Percentiles rank a stretch among this genome's conserved stretches.
Evolutionary conservation across 176 grass and related monocot species (phyloP).

Genomic region (Alopecurus myosuroides): DNA sequence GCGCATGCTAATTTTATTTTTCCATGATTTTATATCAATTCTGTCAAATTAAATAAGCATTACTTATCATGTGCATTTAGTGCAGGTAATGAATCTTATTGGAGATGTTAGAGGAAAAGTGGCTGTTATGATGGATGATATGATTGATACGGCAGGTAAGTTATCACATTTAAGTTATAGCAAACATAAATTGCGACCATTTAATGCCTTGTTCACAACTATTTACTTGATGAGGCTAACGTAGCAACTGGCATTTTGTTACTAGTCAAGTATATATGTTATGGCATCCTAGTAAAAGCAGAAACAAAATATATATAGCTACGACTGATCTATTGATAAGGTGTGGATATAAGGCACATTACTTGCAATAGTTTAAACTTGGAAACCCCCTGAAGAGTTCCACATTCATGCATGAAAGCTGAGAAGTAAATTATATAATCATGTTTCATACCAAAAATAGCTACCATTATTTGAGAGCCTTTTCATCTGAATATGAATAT

Average conservation of each 20-base stretch:
- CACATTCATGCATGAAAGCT: background rate
- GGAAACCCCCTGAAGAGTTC: background rate
- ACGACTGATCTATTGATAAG: background rate
- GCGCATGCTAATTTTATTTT: slow-evolving; percentile 4
- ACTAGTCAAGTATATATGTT: background rate
- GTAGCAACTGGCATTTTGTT: background rate
- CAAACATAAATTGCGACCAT: background rate
- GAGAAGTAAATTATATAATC: background rate
- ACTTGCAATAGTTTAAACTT: background rate
- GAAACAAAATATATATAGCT: background rate
- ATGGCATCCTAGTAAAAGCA: background rate
- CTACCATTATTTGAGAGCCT: background rate
- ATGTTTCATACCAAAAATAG: background rate
- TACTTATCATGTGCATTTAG: slow-evolving; percentile 24
- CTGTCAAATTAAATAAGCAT: background rate
- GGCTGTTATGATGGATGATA: slow-evolving; percentile 98
- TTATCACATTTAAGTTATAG: slow-evolving; percentile 11
- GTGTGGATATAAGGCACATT: background rate
- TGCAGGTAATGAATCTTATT: slow-evolving; percentile 99
- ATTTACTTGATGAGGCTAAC: background rate
- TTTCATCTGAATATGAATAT: slow-evolving; percentile 6
- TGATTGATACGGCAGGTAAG: slow-evolving; percentile 98
- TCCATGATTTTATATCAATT: background rate
- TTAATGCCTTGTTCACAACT: background rate
- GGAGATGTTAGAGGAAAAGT: slow-evolving; percentile 99